Evolutionary conservation across 2,329 filamentous ascomycete species (phyloP).

Genomic region (Calonectria multiphialidica): DNA sequence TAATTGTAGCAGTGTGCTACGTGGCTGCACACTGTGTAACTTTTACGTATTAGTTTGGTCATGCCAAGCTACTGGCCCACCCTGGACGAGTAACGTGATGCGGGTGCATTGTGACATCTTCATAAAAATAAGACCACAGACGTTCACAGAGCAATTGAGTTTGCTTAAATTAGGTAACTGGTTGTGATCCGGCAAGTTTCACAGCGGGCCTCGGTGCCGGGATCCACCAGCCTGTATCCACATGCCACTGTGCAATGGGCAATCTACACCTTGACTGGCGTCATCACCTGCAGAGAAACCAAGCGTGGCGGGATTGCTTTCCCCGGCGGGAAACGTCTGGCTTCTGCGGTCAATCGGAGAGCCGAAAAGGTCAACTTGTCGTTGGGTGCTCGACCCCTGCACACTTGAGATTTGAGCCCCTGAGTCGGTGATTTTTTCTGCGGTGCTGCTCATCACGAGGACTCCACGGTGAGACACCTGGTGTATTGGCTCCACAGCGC

Average conservation of each 20-base stretch:
- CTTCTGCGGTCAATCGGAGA: neutral
- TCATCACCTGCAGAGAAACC: neutral
- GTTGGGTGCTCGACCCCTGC: neutral
- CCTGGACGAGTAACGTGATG: neutral
- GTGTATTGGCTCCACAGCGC: neutral
- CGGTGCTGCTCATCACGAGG: neutral
- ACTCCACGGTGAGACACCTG: neutral
- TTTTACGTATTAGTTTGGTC: constrained; percentile 6
- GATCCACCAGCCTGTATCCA: no score
- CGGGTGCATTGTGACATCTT: neutral
- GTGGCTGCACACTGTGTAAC: neutral
- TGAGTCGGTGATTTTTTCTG: neutral
- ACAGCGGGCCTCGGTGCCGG: no score
- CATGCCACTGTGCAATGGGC: no score
- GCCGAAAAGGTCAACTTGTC: neutral
- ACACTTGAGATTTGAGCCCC: neutral
- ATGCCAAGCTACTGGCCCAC: neutral
- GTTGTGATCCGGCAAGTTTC: neutral
- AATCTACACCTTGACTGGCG: no score
- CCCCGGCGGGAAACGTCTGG: neutral
- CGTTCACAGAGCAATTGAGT: neutral
- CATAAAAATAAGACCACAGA: neutral
- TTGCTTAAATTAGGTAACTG: neutral
- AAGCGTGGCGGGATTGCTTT: neutral
- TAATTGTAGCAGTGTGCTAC: neutral